Base-by-base conservation (phyloP, 164 flowering plant species). In the Hamamelis virginiana region DNA sequence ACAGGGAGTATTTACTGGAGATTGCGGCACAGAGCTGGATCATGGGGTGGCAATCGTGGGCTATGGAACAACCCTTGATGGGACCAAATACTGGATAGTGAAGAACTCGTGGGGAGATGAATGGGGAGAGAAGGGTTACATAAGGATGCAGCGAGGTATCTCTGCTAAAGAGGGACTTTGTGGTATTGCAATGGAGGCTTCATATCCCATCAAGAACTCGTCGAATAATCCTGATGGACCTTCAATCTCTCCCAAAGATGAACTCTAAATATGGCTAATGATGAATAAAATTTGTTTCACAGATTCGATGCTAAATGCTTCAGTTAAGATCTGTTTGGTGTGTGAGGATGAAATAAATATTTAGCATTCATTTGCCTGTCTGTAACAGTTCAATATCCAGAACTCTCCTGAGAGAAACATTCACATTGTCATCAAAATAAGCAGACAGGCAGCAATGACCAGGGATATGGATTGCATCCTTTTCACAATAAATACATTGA, bases 81-180 rank as follows among this genome's bases (percentile, higher is more conserved):
- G 96, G 11, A 90, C 90, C 27, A 88, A 90, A 64, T 94, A 91
- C 70, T 91, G 97, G 98, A 88, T 82, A 18, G 92, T 94, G 80
- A 90, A 75, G 83, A 94, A 94, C 82, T 94, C 98, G 3, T 94
- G 98, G 98, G 98, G 98, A 50, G 26, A 84, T 28, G 87, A 81
- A 53, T 90, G 98, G 98, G 96, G 96, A 45, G 97, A 94, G 76
- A 84, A 76, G 57, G 98, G 98, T 14, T 91, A 90, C 80, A 77
- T 94, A 4, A 89, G 95, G 75, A 83, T 94, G 86, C 59, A 81
- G 13, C 89, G 98, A 2, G 91, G 82, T 10, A 43, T 83, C 33
- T 23, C 75, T 5, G 75, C 72, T 12, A 78, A 83, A 62, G 82
- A 77, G 14, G 98, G 98, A 1, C 71, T 82, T 0, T 90, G 96